Conservation (phyloP, 495 filamentous ascomycete species). For the Penicillium odoratum region DNA sequence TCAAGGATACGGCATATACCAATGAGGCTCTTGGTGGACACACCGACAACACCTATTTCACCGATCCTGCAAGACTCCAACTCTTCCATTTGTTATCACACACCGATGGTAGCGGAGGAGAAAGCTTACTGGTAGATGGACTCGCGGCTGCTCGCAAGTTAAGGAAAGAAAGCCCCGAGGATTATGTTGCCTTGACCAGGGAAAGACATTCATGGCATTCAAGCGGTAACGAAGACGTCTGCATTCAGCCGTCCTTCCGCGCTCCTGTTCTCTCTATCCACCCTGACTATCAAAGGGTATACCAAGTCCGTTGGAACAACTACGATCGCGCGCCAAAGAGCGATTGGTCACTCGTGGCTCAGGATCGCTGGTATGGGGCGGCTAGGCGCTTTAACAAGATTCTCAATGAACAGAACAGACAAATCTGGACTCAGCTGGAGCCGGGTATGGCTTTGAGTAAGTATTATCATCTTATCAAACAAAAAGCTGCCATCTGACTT, state of each 20-base stretch:
- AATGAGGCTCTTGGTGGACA: conserved; percentile 72
- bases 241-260: conserved; percentile 64
- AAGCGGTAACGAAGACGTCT: conserved; percentile 79
- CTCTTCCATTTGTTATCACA: conserved; percentile 89
- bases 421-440: conserved; percentile 74
- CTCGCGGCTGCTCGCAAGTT: conserved; percentile 68
- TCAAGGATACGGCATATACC: conserved; percentile 93
- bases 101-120: conserved; percentile 61
- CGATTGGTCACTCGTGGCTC: conserved; percentile 37
- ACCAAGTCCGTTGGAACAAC: conserved; percentile 88
- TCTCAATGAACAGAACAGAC: conserved; percentile 48
- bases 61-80: conserved; percentile 84
- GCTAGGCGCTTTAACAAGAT: conserved; percentile 65
- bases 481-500: not conserved
- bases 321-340: conserved; percentile 68
- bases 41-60: conserved; percentile 94
- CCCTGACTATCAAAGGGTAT: conserved; percentile 34
- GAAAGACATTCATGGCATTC: conserved; percentile 69
- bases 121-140: conserved; percentile 79
- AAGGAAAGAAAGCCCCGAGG: conserved; percentile 39
- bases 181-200: conserved; percentile 52
- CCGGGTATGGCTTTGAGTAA: conserved; percentile 77
- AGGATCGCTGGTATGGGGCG: conserved; percentile 72
- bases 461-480: conserved; percentile 16
- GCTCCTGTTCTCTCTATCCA: conserved; percentile 65